Base-by-base conservation (phyloP, 306 rosid genomes). In the Morella rubra region DNA sequence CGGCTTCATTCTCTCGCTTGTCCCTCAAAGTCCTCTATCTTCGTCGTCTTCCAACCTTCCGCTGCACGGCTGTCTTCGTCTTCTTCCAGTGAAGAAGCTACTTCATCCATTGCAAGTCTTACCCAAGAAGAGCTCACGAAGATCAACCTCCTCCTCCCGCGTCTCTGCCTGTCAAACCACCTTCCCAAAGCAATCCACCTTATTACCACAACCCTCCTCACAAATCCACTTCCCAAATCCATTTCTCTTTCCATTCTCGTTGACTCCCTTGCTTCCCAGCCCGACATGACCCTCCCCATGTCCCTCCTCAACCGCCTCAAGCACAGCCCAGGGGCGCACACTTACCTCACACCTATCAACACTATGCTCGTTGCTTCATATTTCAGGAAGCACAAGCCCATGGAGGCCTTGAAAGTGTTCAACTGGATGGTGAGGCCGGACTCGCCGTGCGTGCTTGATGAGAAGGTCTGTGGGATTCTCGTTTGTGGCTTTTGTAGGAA, bases 231-330 rank as follows among this genome's bases (percentile, higher is more conserved):
- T 44, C 89, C 82, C 69, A 67, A 83, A 5, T 77, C 96, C 45
- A 81, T 90, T 44, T 71, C 90, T 7, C 76, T 88, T 52, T 71
- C 89, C 42, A 40, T 80, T 24, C 84, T 88, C 60, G 58, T 79
- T 53, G 71, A 84, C 47, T 81, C 87, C 45, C 92, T 90, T 69
- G 70, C 91, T 79, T 78, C 87, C 73, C 85, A 86, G 11, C 79
- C 86, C 15, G 86, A 87, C 76, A 76, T 81, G 77, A 60, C 84
- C 51, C 86, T 74, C 1, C 55, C 96, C 76, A 85, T 88, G 87
- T 85, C 91, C 80, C 85, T 90, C 61, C 89, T 90, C 86, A 81
- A 86, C 51, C 91, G 81, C 14, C 92, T 90, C 81, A 64, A 79
- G 19, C 86, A 80, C 87, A 76, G 80, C 40, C 89, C 81, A 0